A percentile compares a stretch with the other conserved stretches of the same genome.
Evolutionary conservation across 2,329 filamentous ascomycete species (phyloP).

Genomic region (Claviceps maximensis): DNA sequence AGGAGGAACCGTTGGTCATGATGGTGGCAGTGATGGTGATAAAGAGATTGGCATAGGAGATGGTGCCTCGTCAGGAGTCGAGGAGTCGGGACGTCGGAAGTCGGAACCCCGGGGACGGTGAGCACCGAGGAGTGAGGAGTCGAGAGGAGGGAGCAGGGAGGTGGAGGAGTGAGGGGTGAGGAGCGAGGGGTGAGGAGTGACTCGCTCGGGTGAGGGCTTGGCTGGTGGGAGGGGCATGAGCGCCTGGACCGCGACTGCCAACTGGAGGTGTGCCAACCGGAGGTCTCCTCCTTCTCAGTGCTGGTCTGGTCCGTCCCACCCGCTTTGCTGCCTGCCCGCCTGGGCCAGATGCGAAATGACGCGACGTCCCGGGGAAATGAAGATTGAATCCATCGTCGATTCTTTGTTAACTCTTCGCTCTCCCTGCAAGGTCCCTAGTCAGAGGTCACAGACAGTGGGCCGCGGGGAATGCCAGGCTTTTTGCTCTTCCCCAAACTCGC

Average conservation of each 20-base stretch:
- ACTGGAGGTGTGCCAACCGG: not conserved
- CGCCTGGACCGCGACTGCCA: not conserved
- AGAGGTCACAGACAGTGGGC: no score
- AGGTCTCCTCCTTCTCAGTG: not conserved
- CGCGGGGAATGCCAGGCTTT: no score
- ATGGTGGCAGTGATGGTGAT: constrained; percentile 1
- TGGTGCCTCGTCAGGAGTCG: not conserved
- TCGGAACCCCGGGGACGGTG: not conserved
- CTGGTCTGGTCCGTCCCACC: not conserved
- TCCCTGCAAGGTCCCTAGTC: no score
- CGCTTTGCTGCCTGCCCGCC: not conserved
- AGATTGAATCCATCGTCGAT: not conserved
- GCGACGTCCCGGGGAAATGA: not conserved
- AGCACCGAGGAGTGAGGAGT: not conserved
- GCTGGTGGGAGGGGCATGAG: not conserved
- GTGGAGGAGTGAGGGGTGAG: not conserved
- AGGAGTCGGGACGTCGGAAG: not conserved
- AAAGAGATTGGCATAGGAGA: not conserved
- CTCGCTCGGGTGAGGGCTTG: not conserved
- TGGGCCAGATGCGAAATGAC: not conserved
- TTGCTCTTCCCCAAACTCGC: no score
- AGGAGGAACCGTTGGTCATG: not conserved
- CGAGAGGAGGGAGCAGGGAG: no score
- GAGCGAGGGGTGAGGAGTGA: not conserved
- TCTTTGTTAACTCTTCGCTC: not conserved